A percentile compares a stretch with the other conserved stretches of the same genome.
These are phyloP conservation scores for Corchorus olitorius DNA, from an alignment of 345 rosid genomes.

Conservation along the genomic window DNA sequence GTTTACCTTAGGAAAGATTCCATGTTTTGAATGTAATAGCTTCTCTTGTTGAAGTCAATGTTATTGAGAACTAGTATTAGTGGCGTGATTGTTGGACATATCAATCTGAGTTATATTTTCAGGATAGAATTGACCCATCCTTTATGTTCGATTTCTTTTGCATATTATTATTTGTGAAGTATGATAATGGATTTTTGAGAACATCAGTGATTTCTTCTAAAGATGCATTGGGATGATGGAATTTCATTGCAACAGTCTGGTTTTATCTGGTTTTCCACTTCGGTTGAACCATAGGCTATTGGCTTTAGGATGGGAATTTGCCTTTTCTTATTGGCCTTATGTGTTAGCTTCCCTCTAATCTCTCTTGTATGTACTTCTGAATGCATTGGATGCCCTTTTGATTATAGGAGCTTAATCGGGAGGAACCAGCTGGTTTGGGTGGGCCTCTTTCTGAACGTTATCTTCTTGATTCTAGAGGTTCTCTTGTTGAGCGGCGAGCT, in stretches of 20 bases:
- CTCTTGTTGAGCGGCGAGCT: constrained; percentile 82
- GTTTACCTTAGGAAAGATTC: not conserved
- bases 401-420: constrained; percentile 83
- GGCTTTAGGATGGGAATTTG: constrained; percentile 2
- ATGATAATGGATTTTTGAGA: not conserved
- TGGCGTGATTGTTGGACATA: not conserved
- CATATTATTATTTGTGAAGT: not conserved
- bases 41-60: not conserved
- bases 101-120: not conserved
- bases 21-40: not conserved
- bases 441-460: constrained; percentile 77
- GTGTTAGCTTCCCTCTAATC: not conserved
- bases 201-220: not conserved
- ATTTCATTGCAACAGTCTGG: not conserved
- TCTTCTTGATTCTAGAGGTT: constrained; percentile 88
- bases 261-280: not conserved
- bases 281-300: not conserved
- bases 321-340: not conserved
- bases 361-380: not conserved
- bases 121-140: not conserved
- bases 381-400: constrained; percentile 16
- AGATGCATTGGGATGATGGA: not conserved
- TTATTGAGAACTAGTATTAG: not conserved
- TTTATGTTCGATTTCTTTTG: not conserved
- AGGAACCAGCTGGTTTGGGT: constrained; percentile 93